Base-by-base conservation (phyloP, 148 eudicot species). In the Fagopyrum esculentum region DNA sequence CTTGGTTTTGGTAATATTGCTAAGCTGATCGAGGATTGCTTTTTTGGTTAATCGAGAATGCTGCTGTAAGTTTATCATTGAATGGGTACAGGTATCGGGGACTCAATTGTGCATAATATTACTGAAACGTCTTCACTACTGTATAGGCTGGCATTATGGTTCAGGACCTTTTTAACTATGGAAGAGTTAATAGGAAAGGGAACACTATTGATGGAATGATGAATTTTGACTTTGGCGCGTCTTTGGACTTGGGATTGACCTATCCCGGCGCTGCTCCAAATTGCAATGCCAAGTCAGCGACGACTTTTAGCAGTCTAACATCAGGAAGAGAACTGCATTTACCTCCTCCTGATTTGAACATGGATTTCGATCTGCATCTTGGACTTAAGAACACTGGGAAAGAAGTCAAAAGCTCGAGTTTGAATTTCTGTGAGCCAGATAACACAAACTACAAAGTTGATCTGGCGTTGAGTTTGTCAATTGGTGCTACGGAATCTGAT, bases 401-500 rank as follows among this genome's bases (percentile, higher is more conserved):
- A n/a, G 80, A 43, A 26, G 75, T 51, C 44, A 80, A 43, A 59
- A 48, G 78, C 74, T 16, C 84, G 0, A 4, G 72, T 77, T 56
- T 35, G 40, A 69, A 45, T 70, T 35, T 70, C 12, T 54, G 59
- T 56, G 76, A 69, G 15, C 40, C 12, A 10, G 74, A 75, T 50
- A 40, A 11, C 17, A 77, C 74, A 78, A 70, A 72, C 22, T 80
- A 73, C 54, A 75, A 78, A 56, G 76, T 88, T 60, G 90, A 87
- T 74, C 97, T 92, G 45, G 89, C 81, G 73, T 77, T 92, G 76
- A 87, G 91, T 79, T 81, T 92, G 57, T 86, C 93, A 22, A 78
- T 85, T 76, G 84, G 79, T 10, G 80, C 79, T 51, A 29, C 82
- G 19, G 89, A 87, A 26, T 92, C 95, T 55, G 95, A 79, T 81